phyloP scores from a whole-genome alignment of 352 stramenopile species.

The Pythium brachiatum region DNA sequence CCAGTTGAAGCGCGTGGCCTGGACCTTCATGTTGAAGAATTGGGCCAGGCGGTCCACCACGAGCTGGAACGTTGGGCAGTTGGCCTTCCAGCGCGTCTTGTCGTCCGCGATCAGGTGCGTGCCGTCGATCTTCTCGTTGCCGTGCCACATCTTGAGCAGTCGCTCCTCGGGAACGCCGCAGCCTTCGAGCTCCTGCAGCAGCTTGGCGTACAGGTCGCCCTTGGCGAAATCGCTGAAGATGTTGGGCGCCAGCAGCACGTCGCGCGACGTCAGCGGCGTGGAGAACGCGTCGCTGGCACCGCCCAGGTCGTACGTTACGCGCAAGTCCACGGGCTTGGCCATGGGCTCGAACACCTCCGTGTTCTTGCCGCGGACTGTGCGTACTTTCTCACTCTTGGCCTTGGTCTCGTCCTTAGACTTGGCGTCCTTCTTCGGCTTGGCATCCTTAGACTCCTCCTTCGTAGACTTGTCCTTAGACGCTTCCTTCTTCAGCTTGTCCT shows the following conservation, averaged over 20 bases:
- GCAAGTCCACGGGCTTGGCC: slow-evolving; percentile 65
- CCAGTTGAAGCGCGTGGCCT: slow-evolving; percentile 96
- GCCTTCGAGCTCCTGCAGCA: slow-evolving; percentile 58
- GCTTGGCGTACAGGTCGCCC: slow-evolving; percentile 64
- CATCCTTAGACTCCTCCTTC: slow-evolving; percentile 16
- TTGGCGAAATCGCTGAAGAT: slow-evolving; percentile 76
- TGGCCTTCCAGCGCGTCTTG: slow-evolving; percentile 74
- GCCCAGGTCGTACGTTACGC: slow-evolving; percentile 67
- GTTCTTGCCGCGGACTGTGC: slow-evolving; percentile 61
- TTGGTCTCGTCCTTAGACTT: slow-evolving; percentile 16
- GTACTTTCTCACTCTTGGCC: slow-evolving; percentile 19
- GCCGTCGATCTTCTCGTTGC: slow-evolving; percentile 89
- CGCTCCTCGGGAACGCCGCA: slow-evolving; percentile 64
- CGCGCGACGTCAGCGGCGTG: slow-evolving; percentile 53
- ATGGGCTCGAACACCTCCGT: slow-evolving; percentile 76
- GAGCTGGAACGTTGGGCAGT: slow-evolving; percentile 78
- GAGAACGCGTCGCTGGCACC: slow-evolving; percentile 52
- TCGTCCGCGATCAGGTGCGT: slow-evolving; percentile 92
- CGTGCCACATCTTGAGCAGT: slow-evolving; percentile 82
- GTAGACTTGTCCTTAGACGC: slow-evolving; percentile 6
- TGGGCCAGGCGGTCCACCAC: slow-evolving; percentile 75
- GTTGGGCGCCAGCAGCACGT: slow-evolving; percentile 68
- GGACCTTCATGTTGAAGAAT: slow-evolving; percentile 88
- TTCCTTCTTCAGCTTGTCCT: slow-evolving; percentile 21
- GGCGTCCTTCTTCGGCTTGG: slow-evolving; percentile 23